Evolutionary conservation across 108 stramenopile species (phyloP), one percentile per base, ranked within the genome.

Genomic region (Seminavis robusta): DNA sequence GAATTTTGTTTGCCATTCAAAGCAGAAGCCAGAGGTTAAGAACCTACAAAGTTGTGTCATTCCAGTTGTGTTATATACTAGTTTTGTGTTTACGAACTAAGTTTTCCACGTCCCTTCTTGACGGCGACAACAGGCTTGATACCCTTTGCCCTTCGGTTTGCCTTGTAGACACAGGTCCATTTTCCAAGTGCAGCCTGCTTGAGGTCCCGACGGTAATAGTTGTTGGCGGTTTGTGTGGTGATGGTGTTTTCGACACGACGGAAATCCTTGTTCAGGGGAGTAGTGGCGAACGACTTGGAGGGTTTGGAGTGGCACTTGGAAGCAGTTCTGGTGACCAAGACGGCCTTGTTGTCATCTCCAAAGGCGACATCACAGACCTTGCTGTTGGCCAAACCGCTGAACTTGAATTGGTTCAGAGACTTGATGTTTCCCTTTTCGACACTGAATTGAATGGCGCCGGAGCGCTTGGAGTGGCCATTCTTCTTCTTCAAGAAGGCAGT

Each of bases 121-220:
- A 73, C 47, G 30, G 85, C 76, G n/a, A 75, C 79, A 48, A 59
- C 69, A 83, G 87, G 87, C 72, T 78, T 90, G 39, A 90, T 69
- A 47, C 88, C 90, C 81, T 90, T 88, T 42, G 86, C 83, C 46
- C 73, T 73, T 81, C 83, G 79, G 73, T 90, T 89, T 11, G 78
- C 81, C 68, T 87, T 77, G 79, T 95, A 85, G 50, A 96, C 82
- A 65, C 81, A 88, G 29, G 89, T 78, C 62, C 79, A 97, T 52
- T 94, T 94, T 33, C 84, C 88, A 43, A 95, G 83, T 6, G 79
- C 76, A 48, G 70, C 83, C 15, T 65, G 52, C 72, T 87, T 74
- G 41, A 97, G 73, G 74, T 97, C 96, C 45, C 80, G 74, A 52
- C 96, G 88, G 86, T 96, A 96, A 70, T 71, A 92, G 54, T 80